A percentile compares a stretch with the other conserved stretches of the same genome.
These are phyloP conservation scores for Populus davidiana DNA, from an alignment of 345 rosid genomes.

Conservation along the genomic window DNA sequence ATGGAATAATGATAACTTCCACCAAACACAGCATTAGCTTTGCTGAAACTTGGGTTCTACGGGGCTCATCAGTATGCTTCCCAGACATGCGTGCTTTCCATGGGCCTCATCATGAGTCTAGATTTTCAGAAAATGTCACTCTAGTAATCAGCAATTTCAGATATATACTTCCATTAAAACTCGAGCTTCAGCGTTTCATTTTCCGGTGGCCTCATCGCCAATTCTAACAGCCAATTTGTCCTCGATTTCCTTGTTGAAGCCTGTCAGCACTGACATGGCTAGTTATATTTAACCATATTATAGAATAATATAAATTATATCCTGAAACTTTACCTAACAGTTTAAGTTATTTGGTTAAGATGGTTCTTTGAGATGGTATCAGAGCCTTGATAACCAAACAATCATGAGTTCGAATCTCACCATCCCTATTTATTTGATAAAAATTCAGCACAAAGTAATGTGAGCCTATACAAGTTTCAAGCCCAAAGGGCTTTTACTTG, in stretches of 20 bases:
- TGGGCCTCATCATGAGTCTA: background rate
- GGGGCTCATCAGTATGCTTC: background rate
- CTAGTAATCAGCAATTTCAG: background rate
- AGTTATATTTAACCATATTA: no score
- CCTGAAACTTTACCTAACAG: no score
- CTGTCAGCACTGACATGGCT: no score
- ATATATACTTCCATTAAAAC: background rate
- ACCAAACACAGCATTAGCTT: slow-evolving; percentile 4
- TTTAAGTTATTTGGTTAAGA: no score
- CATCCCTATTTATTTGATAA: no score
- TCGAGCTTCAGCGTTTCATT: background rate
- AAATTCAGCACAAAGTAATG: no score
- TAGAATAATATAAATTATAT: no score
- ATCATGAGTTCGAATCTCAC: no score
- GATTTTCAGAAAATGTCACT: background rate
- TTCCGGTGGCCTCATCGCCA: background rate
- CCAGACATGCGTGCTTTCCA: background rate
- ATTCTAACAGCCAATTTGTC: background rate
- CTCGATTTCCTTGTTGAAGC: background rate
- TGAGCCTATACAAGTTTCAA: no score
- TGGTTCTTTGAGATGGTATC: no score
- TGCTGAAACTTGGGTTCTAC: slow-evolving; percentile 11
- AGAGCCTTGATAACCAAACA: no score
- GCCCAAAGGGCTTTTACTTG: no score
- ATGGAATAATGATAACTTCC: background rate